Conservation (phyloP, 2,329 filamentous ascomycete genomes). For the Fusarium neocosmosporiellum region DNA sequence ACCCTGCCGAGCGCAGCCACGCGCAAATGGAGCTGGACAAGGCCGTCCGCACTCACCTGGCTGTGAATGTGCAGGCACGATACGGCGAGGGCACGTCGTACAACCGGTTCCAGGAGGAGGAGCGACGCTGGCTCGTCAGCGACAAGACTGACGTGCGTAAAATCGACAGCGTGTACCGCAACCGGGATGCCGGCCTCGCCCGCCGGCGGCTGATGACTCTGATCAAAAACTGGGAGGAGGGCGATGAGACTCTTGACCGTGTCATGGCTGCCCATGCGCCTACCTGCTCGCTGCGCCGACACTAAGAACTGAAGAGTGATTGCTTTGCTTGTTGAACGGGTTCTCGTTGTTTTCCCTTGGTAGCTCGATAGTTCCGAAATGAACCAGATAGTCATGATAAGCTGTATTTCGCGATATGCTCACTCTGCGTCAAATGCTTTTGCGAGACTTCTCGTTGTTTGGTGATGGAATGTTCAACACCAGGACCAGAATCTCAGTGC, state of each 20-base stretch:
- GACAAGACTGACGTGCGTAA: constrained; percentile 54
- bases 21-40: constrained; percentile 44
- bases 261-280: constrained; percentile 49
- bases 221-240: constrained; percentile 55
- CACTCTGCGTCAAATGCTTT: background rate
- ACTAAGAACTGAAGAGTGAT: background rate
- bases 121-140: constrained; percentile 54
- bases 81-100: constrained; percentile 49
- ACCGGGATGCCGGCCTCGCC: constrained; percentile 52
- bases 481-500: background rate
- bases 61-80: constrained; percentile 45
- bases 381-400: background rate
- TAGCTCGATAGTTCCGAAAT: constrained; percentile 4
- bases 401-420: background rate
- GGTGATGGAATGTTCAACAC: background rate
- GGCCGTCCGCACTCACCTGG: constrained; percentile 46
- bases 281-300: constrained; percentile 40
- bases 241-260: constrained; percentile 51
- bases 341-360: background rate
- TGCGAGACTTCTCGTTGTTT: background rate
- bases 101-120: constrained; percentile 47
- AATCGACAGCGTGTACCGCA: constrained; percentile 58
- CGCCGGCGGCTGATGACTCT: constrained; percentile 50
- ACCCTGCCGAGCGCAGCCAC: constrained; percentile 38
- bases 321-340: background rate